Evolutionary conservation across 371 early-diverging fungal genomes (phyloP).

Genomic region (Entomophthora muscae): DNA sequence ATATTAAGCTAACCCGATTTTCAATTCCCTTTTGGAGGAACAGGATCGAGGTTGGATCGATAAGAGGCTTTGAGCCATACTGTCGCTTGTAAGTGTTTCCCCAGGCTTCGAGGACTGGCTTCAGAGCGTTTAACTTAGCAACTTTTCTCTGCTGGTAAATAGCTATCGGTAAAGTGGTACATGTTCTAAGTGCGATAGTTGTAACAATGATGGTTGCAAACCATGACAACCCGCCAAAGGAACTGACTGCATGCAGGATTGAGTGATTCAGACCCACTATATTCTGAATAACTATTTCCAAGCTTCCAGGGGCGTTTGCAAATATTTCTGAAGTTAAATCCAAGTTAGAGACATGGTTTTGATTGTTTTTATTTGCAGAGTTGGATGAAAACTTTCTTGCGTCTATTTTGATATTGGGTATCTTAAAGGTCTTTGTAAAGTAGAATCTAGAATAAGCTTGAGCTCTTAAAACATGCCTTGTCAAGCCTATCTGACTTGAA

Average conservation of each 20-base stretch:
- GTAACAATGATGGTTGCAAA: neutral
- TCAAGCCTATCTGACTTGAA: neutral
- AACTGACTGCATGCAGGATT: neutral
- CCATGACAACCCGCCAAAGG: neutral
- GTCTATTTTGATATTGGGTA: neutral
- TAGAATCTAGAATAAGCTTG: neutral
- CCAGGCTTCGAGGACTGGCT: neutral
- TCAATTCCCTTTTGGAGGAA: neutral
- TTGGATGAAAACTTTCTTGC: neutral
- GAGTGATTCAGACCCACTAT: neutral
- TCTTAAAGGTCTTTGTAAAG: neutral
- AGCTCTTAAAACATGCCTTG: neutral
- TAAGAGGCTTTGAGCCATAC: neutral
- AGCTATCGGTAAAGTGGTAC: slow-evolving; percentile 5
- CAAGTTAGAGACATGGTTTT: neutral
- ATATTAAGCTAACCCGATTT: neutral
- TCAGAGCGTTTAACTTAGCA: neutral
- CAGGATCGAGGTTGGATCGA: neutral
- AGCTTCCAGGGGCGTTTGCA: neutral
- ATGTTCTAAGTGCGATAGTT: neutral
- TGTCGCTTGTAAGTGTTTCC: neutral
- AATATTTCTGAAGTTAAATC: neutral
- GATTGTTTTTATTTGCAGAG: neutral
- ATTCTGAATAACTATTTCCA: neutral
- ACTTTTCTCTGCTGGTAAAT: slow-evolving; percentile 1